Percentiles rank a stretch among this genome's conserved stretches.
phyloP scores from a whole-genome alignment of 208 protist species.

The Strigomonas culicis region DNA sequence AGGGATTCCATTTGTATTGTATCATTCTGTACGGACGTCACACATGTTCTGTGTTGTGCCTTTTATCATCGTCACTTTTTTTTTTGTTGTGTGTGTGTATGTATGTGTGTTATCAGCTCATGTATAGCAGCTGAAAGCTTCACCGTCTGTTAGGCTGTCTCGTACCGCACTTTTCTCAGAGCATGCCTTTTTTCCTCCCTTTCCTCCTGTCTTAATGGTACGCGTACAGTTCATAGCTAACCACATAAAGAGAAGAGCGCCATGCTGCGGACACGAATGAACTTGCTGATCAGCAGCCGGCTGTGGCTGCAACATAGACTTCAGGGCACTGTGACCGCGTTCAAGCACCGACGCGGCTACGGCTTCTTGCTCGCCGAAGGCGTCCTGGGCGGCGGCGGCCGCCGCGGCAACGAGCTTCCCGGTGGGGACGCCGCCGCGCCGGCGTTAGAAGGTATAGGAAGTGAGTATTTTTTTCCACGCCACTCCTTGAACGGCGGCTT shows the following conservation, averaged over 20 bases:
- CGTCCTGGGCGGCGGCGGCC: constrained; percentile 9
- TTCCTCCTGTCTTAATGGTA: too few relatives aligned
- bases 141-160: too few relatives aligned
- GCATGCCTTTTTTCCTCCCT: neutral
- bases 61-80: neutral
- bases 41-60: neutral
- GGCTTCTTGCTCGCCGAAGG: constrained; percentile 72
- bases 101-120: neutral
- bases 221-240: too few relatives aligned
- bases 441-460: neutral
- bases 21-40: too few relatives aligned
- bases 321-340: constrained; percentile 70
- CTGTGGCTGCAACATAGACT: constrained; percentile 20
- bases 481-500: constrained; percentile 49
- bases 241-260: too few relatives aligned
- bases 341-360: constrained; percentile 84
- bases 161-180: neutral
- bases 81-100: too few relatives aligned
- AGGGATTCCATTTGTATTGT: too few relatives aligned
- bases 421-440: neutral
- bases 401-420: neutral
- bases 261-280: too few relatives aligned
- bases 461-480: constrained; percentile 67
- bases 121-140: neutral
- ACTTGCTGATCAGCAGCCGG: too few relatives aligned